Conservation (phyloP, 2,329 filamentous ascomycete genomes). For the Ophiocordyceps polyrhachis-furcata region DNA sequence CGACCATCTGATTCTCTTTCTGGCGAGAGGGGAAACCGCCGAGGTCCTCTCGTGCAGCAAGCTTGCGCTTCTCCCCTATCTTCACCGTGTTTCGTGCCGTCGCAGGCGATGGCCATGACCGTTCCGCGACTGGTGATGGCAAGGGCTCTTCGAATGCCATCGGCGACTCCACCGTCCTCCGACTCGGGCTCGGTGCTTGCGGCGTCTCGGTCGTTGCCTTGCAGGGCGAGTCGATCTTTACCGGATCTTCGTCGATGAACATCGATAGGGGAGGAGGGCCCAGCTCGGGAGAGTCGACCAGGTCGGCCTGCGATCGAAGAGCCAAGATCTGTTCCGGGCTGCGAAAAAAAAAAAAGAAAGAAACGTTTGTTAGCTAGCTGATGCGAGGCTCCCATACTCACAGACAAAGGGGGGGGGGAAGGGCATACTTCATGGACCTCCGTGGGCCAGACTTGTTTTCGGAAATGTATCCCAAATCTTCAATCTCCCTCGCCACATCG, state of each 20-base stretch:
- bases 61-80: constrained; percentile 38
- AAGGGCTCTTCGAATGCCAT: constrained; percentile 4
- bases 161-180: constrained; percentile 14
- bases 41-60: constrained; percentile 34
- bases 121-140: background rate
- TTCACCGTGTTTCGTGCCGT: constrained; percentile 12
- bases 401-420: too few relatives aligned
- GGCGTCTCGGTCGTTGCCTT: constrained; percentile 5
- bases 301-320: constrained; percentile 29
- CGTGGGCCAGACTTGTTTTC: constrained; percentile 53
- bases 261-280: constrained; percentile 42
- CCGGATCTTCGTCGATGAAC: constrained; percentile 36
- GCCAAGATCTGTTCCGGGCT: constrained; percentile 45
- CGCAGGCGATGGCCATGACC: constrained; percentile 7
- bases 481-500: constrained; percentile 35
- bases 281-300: constrained; percentile 45
- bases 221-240: constrained; percentile 31
- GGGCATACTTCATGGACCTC: constrained; percentile 50
- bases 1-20: constrained; percentile 1
- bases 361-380: too few relatives aligned
- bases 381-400: too few relatives aligned
- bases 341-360: too few relatives aligned
- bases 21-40: constrained; percentile 7
- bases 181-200: constrained; percentile 7
- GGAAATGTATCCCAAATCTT: constrained; percentile 35